Evolutionary conservation across 2,329 filamentous ascomycete genomes (phyloP).

Genomic region (Fusarium sororula): DNA sequence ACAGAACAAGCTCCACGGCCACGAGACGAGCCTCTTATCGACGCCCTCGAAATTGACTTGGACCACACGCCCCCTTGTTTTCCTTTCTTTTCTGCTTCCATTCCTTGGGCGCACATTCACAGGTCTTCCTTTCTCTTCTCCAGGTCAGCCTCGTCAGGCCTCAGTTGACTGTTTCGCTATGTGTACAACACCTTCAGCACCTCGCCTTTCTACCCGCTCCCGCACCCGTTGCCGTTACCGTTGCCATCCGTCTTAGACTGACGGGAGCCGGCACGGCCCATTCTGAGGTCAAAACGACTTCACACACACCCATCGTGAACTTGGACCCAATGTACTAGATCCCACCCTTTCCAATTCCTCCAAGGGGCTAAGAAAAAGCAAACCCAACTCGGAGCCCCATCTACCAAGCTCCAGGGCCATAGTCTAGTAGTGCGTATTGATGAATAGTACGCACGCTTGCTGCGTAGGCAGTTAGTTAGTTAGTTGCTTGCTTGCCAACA

Average conservation of each 20-base stretch:
- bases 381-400: conserved; percentile 33
- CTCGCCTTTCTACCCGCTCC: conserved; percentile 38
- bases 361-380: conserved; percentile 42
- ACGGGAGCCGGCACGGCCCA: conserved; percentile 39
- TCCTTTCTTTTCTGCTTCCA: not conserved
- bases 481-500: conserved; percentile 28
- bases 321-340: conserved; percentile 41
- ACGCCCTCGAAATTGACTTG: conserved; percentile 12
- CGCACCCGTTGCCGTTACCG: conserved; percentile 19
- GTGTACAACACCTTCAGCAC: conserved; percentile 17
- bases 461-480: conserved; percentile 19
- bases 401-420: conserved; percentile 32
- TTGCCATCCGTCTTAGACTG: conserved; percentile 20
- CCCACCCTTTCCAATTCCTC: conserved; percentile 31
- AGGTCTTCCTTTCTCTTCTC: conserved; percentile 7
- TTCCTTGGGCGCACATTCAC: conserved; percentile 3
- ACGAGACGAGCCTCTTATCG: conserved; percentile 14
- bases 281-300: conserved; percentile 28
- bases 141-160: conserved; percentile 18
- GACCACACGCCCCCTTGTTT: conserved; percentile 20
- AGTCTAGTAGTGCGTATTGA: conserved; percentile 14
- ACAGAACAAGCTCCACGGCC: conserved; percentile 23
- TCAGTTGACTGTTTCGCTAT: conserved; percentile 1
- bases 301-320: conserved; percentile 34
- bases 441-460: conserved; percentile 13